Evolutionary conservation across 2,329 filamentous ascomycete species (phyloP).

Genomic region (Apiospora pterosperma): DNA sequence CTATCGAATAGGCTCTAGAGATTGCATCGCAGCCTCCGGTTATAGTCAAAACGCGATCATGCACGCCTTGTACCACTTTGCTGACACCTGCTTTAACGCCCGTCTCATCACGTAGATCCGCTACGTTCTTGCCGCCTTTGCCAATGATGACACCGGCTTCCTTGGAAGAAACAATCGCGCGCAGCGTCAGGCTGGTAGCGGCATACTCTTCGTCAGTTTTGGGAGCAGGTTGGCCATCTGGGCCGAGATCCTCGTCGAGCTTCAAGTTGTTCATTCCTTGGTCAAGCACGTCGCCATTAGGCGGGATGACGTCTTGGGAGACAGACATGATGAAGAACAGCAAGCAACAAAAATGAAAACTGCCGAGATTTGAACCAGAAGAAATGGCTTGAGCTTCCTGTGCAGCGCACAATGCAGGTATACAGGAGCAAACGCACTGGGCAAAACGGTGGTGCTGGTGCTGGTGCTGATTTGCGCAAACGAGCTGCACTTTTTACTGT

Average conservation of each 20-base stretch:
- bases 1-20: conserved; percentile 87
- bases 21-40: conserved; percentile 86
- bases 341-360: neutral
- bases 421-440: neutral
- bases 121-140: conserved; percentile 97
- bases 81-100: conserved; percentile 97
- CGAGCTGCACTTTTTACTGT: conserved; percentile 18
- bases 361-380: neutral
- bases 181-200: conserved; percentile 84
- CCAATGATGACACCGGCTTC: conserved; percentile 99
- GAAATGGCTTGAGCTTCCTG: neutral
- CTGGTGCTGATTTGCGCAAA: conserved; percentile 11
- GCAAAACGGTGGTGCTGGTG: conserved; percentile 2
- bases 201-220: conserved; percentile 98
- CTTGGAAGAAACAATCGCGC: conserved; percentile 97
- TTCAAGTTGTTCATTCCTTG: conserved; percentile 65
- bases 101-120: conserved; percentile 93
- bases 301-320: conserved; percentile 53
- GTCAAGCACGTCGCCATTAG: conserved; percentile 58
- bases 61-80: conserved; percentile 97
- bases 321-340: conserved; percentile 50
- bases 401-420: neutral
- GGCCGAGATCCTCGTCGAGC: conserved; percentile 62
- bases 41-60: conserved; percentile 94
- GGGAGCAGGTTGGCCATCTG: conserved; percentile 74